Evolutionary conservation across 2,329 filamentous ascomycete genomes (phyloP).

Genomic region (Chaetomiaceae sp.): DNA sequence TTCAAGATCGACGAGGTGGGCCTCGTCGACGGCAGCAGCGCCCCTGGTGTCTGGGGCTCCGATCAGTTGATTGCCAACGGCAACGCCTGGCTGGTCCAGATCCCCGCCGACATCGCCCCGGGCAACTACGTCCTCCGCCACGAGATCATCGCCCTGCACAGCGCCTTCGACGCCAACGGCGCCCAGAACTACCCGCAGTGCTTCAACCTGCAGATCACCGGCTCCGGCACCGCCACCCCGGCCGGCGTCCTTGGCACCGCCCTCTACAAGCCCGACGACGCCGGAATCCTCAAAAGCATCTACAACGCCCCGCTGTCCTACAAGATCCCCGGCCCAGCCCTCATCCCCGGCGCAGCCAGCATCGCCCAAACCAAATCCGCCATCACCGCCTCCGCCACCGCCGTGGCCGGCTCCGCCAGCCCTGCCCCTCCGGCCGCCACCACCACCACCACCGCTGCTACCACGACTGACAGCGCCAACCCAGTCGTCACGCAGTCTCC

Average conservation of each 20-base stretch:
- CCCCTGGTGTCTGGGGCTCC: constrained; percentile 47
- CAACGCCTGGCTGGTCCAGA: constrained; percentile 40
- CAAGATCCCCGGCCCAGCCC: constrained; percentile 27
- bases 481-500: too few species aligned
- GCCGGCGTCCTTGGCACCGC: constrained; percentile 25
- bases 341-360: constrained; percentile 19
- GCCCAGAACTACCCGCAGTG: constrained; percentile 47
- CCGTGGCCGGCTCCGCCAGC: constrained; percentile 20
- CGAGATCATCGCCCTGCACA: constrained; percentile 46
- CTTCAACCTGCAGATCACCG: constrained; percentile 41
- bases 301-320: constrained; percentile 24
- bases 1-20: constrained; percentile 51
- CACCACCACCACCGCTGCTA: constrained; percentile 4
- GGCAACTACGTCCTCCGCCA: constrained; percentile 43
- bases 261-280: constrained; percentile 24
- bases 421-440: constrained; percentile 5
- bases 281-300: constrained; percentile 26
- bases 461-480: background rate
- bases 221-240: constrained; percentile 31
- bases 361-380: constrained; percentile 15
- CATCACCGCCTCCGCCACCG: constrained; percentile 20
- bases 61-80: constrained; percentile 44
- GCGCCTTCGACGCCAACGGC: constrained; percentile 35
- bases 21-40: constrained; percentile 40
- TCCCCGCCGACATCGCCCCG: constrained; percentile 33